These are phyloP conservation scores for Chaetomiaceae sp. DNA, from an alignment of 2,329 filamentous ascomycete species.

Conservation along the genomic window DNA sequence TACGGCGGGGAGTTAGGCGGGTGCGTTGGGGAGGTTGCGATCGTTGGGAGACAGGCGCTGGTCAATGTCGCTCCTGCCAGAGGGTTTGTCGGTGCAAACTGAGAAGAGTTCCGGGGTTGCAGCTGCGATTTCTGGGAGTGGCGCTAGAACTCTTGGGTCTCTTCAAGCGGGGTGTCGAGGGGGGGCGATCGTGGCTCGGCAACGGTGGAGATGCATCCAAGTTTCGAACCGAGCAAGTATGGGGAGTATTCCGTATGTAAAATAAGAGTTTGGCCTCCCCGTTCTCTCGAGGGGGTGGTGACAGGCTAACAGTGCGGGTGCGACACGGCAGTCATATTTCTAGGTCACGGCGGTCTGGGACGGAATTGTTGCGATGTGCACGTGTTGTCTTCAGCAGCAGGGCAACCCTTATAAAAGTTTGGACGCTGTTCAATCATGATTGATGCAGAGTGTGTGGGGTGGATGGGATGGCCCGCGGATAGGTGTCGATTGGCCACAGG, in stretches of 20 bases:
- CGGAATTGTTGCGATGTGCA: background rate
- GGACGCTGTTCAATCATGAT: background rate
- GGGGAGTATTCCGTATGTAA: too few species aligned
- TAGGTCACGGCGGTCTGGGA: background rate
- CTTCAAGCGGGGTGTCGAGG: background rate
- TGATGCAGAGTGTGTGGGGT: background rate
- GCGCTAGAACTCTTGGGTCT: background rate
- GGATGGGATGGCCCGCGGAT: background rate
- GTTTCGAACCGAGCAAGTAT: too few species aligned
- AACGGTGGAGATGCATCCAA: background rate
- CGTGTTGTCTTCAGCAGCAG: background rate
- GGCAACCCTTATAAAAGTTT: too few species aligned
- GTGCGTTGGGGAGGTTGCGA: background rate
- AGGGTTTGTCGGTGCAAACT: background rate
- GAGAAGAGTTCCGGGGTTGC: background rate
- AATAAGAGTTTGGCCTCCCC: too few species aligned
- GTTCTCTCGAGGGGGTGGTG: background rate
- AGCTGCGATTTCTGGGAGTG: background rate
- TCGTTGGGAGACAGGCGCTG: background rate
- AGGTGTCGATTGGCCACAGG: background rate
- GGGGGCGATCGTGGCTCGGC: background rate
- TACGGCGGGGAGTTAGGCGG: background rate
- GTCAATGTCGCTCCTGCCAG: background rate
- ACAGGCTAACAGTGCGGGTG: background rate
- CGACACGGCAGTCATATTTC: constrained; percentile 1